These are phyloP conservation scores for Coemansia sp. DNA, from an alignment of 192 early-diverging fungal species.

Conservation along the genomic window DNA sequence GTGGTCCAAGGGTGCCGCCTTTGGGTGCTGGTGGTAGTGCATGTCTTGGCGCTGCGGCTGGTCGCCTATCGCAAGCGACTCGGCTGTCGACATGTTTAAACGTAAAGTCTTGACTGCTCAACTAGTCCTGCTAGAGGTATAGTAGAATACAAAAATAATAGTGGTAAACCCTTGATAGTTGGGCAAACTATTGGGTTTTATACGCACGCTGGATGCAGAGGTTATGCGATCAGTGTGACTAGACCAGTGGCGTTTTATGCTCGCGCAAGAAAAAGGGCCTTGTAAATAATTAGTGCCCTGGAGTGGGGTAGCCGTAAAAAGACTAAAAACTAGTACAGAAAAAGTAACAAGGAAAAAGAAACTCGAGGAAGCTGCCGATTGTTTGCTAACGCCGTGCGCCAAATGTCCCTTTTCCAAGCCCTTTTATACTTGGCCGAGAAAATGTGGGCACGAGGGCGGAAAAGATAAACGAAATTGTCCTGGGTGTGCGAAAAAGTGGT, in stretches of 20 bases:
- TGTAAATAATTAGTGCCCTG: neutral
- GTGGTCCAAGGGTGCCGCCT: constrained; percentile 36
- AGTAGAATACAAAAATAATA: constrained; percentile 7
- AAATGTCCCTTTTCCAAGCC: neutral
- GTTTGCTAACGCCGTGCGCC: constrained; percentile 6
- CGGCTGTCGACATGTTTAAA: constrained; percentile 12
- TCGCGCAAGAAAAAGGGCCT: neutral
- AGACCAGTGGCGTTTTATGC: constrained; percentile 8
- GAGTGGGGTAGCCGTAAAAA: constrained; percentile 9
- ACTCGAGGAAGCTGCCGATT: neutral
- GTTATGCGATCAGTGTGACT: neutral
- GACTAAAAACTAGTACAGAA: constrained; percentile 4
- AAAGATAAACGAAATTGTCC: neutral
- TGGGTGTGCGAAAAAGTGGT: constrained; percentile 3
- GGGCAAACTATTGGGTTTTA: no score
- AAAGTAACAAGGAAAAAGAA: constrained; percentile 8
- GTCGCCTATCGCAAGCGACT: constrained; percentile 11
- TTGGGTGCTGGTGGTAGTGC: constrained; percentile 42
- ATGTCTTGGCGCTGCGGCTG: neutral
- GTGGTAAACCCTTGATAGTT: neutral
- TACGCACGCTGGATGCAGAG: no score
- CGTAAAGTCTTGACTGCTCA: neutral
- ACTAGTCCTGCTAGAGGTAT: constrained; percentile 1
- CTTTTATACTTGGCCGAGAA: neutral
- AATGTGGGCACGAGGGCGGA: constrained; percentile 1